phyloP scores from a whole-genome alignment of 2,329 filamentous ascomycete species.

The Epichloe baconii region DNA sequence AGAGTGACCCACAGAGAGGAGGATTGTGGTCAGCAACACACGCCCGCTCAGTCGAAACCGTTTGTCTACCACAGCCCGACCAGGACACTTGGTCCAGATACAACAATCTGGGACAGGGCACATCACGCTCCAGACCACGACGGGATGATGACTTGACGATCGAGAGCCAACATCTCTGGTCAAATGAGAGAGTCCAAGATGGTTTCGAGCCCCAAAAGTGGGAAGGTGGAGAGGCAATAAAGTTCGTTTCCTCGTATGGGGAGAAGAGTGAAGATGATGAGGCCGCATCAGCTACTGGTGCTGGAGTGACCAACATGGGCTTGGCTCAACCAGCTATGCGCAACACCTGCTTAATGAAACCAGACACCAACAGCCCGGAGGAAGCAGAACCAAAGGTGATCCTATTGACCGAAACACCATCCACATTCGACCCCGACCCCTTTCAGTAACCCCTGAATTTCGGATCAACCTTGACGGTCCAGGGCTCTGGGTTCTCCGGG shows the following conservation, averaged over 20 bases:
- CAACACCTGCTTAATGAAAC: not conserved
- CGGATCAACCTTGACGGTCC: not conserved
- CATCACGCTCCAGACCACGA: not conserved
- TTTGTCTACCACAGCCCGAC: slow-evolving; percentile 20
- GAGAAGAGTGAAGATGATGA: not conserved
- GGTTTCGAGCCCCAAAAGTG: not conserved
- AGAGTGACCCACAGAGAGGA: not conserved
- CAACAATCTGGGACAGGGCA: not conserved
- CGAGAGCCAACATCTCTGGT: slow-evolving; percentile 1
- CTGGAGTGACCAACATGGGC: too few species aligned
- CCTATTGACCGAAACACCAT: not conserved
- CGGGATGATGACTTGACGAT: not conserved
- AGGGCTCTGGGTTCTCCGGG: not conserved
- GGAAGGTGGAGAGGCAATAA: not conserved
- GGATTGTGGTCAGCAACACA: not conserved
- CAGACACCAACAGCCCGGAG: not conserved
- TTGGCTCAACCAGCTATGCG: too few species aligned
- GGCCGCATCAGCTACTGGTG: too few species aligned
- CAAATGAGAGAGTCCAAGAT: slow-evolving; percentile 3
- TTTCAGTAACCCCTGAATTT: not conserved
- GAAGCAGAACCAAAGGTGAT: not conserved
- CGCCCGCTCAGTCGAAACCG: not conserved
- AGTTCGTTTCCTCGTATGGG: not conserved
- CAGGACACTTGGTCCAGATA: not conserved
- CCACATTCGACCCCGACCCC: too few species aligned